Evolutionary conservation across 345 rosid species (phyloP), one percentile per base, ranked within the genome.

Genomic region (Odontarrhena argentea): DNA sequence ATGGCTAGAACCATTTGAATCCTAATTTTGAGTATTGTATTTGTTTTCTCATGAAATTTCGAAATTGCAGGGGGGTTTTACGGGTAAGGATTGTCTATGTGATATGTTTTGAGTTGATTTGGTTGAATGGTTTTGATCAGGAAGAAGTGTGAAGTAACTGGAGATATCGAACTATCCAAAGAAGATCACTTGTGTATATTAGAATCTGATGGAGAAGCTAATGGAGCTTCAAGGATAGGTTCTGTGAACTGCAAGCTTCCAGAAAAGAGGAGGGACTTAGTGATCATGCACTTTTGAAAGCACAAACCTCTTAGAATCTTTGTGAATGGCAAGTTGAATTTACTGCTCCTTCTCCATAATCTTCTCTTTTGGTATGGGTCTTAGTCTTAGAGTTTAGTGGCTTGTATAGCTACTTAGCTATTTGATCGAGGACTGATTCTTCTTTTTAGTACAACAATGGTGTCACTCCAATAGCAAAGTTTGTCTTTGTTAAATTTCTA

Each of bases 311-410:
- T 69, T 85, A 79, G 74, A 76, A 78, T 46, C 84, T 88, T 7
- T 79, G 77, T 7, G 96, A 88, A 54, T 89, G 89, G 90, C 82
- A 82, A 75, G 79, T 84, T 41, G 96, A 92, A 75, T 86, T 92
- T 43, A 69, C 54, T 63, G 75, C 82, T 48, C 80, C 91, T 37
- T 78, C 90, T 60, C 91, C 92, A 1, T 85, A 87, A 43, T 78
- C 84, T 37, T 85, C 88, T 76, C 79, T 80, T 68, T 74, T 79
- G 68, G 98, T 32, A 4, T 5, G 36, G 1, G 4, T 4, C 22
- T 32, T 32, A 32, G 36, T 32, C 36, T 32, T 32, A 32, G 36
- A 32, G 36, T 32, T 32, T 32, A 4, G 32, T 28, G 32, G 32
- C 3, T 2, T 6, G 36, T 32, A 6, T 0, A 18, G 22, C 22